phyloP scores from a whole-genome alignment of 83 land plant genomes.

The Picea abies region DNA sequence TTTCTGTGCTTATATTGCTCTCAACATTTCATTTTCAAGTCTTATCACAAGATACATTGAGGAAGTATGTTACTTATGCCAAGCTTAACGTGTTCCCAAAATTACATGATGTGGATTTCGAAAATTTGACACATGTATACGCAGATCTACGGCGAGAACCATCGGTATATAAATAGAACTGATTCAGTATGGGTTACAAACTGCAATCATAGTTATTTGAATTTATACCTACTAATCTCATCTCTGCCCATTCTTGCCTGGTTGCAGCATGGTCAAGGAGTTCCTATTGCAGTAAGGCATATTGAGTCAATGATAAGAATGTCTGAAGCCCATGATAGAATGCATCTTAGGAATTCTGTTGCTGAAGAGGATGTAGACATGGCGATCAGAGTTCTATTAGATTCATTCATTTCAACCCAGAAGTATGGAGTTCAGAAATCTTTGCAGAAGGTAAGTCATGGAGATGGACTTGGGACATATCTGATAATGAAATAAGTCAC shows the following conservation, averaged over 20 bases:
- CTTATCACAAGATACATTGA: constrained; percentile 85
- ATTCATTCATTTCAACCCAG: constrained; percentile 95
- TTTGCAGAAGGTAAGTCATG: constrained; percentile 74
- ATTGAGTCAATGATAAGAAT: constrained; percentile 82
- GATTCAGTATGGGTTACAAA: not conserved
- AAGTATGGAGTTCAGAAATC: constrained; percentile 98
- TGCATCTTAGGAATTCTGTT: constrained; percentile 91
- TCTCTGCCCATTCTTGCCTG: not conserved
- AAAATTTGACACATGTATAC: constrained; percentile 90
- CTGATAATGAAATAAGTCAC: not conserved
- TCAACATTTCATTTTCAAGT: constrained; percentile 46
- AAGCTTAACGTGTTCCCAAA: constrained; percentile 88
- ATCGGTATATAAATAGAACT: constrained; percentile 45
- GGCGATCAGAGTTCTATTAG: constrained; percentile 92
- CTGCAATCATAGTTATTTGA: not conserved
- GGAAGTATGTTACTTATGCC: constrained; percentile 90
- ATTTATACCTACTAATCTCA: not conserved
- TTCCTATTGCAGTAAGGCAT: constrained; percentile 95
- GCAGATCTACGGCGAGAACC: constrained; percentile 95
- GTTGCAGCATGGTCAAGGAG: constrained; percentile 93
- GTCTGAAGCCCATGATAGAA: constrained; percentile 98
- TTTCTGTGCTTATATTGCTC: not conserved
- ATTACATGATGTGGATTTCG: constrained; percentile 83
- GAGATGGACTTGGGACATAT: not conserved
- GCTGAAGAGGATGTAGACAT: constrained; percentile 95